Base-by-base conservation (phyloP, 352 stramenopile genomes). In the Phytophthora aleatoria region DNA sequence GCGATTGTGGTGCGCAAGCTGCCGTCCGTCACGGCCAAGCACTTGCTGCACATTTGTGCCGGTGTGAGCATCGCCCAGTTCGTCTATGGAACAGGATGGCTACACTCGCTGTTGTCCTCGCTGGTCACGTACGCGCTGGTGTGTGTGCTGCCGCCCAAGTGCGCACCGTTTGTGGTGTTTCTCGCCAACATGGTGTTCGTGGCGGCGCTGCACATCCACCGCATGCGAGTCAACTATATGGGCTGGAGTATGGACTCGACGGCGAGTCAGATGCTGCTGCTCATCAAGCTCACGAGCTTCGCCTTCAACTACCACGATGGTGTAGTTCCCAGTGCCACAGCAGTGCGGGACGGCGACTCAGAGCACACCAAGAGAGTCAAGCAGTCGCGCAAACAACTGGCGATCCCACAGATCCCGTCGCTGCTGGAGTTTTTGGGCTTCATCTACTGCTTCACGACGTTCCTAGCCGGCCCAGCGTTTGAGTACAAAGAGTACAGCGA, bases 211-310 rank as follows among this genome's bases (percentile, higher is more conserved):
- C 97, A 99, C 74, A 77, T 99, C 27, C 97, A 99, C 77, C 93
- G 96, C 60, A 83, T 98, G 59, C 96, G 93, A 63, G 92, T 98
- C 36, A 97, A 99, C 73, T 99, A 99, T 69, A 93, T 98, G 74
- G 87, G 87, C 57, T 95, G 83, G 81, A 94, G 61, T 35, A 73
- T 96, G 48, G 91, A 98, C 69, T 90, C 85, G 36, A 97, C 89
- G 5, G 90, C 71, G 0, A 76, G 85, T 28, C 90, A 97, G 70
- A 98, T 98, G 94, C 79, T 98, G 39, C 73, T 99, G 26, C 94
- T 97, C 30, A 98, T 99, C 87, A 99, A 99, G 69, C 82, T 99
- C 31, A 98, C 96, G 52, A 97, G 94, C 69, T 97, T 99, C 64
- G 95, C 90, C 12, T 99, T 92, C 83, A 99, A 99, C 74, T 87